Conservation (phyloP, 306 rosid species). For the Acacia acuminata region DNA sequence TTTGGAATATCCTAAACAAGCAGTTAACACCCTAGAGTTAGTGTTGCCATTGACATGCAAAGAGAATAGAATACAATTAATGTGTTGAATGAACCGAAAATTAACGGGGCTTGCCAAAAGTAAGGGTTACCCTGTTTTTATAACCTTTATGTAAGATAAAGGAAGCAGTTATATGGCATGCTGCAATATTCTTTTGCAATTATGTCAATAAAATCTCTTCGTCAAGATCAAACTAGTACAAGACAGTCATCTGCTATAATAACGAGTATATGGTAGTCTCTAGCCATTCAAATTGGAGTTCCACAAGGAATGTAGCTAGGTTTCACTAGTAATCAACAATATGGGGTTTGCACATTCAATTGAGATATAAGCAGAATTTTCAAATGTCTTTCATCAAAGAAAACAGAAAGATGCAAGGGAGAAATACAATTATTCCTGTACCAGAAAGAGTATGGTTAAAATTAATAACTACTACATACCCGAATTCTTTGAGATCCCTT, state of each 20-base stretch:
- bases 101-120: background rate
- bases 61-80: background rate
- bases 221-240: background rate
- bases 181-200: background rate
- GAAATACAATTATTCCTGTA: background rate
- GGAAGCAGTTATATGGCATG: background rate
- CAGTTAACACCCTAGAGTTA: conserved; percentile 20
- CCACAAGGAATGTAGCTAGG: background rate
- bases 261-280: background rate
- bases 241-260: background rate
- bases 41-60: background rate
- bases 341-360: background rate
- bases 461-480: conserved; percentile 43
- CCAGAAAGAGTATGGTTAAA: background rate
- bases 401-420: background rate
- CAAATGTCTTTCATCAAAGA: background rate
- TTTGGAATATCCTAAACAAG: conserved; percentile 63
- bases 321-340: background rate
- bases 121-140: background rate
- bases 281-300: background rate
- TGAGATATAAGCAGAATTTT: background rate
- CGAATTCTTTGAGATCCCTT: conserved; percentile 79
- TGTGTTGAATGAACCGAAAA: background rate
- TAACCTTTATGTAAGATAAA: background rate
- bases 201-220: background rate